These are phyloP conservation scores for Penicillium cataractarum DNA, from an alignment of 495 filamentous ascomycete genomes.

Conservation along the genomic window DNA sequence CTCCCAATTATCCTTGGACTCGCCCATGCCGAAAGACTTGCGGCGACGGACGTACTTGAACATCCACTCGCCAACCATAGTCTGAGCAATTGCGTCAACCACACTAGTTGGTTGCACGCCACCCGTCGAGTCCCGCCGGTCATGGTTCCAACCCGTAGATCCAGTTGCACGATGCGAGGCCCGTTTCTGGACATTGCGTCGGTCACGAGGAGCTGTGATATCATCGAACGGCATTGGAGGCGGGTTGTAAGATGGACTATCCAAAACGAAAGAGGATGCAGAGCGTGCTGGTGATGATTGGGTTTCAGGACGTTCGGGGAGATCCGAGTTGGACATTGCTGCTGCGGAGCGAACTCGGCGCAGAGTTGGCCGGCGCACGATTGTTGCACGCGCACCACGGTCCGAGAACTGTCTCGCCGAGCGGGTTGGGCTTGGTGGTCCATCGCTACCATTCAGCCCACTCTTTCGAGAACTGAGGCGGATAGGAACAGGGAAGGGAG, in stretches of 20 bases:
- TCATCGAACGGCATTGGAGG: conserved; percentile 77
- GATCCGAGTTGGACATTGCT: conserved; percentile 59
- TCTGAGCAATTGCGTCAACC: conserved; percentile 97
- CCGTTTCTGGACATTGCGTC: conserved; percentile 22
- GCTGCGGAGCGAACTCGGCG: conserved; percentile 85
- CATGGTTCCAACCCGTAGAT: conserved; percentile 32
- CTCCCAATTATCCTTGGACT: conserved; percentile 66
- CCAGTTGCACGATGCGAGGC: conserved; percentile 26
- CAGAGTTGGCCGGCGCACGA: conserved; percentile 52
- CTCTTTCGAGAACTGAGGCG: conserved; percentile 84
- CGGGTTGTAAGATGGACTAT: conserved; percentile 63
- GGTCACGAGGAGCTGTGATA: conserved; percentile 58
- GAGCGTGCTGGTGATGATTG: conserved; percentile 70
- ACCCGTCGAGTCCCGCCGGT: conserved; percentile 55
- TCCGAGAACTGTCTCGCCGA: conserved; percentile 49
- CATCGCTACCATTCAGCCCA: conserved; percentile 72
- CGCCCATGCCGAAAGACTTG: conserved; percentile 80
- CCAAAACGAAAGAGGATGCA: conserved; percentile 63
- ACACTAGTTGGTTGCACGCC: conserved; percentile 76
- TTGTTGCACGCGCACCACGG: conserved; percentile 34
- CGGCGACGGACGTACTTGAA: conserved; percentile 95
- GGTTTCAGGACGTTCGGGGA: conserved; percentile 51
- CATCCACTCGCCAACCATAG: conserved; percentile 99
- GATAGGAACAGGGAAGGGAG: conserved; percentile 89
- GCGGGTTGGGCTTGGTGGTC: conserved; percentile 77